phyloP scores from a whole-genome alignment of 2,329 filamentous ascomycete species.

The Cercospora sp. region DNA sequence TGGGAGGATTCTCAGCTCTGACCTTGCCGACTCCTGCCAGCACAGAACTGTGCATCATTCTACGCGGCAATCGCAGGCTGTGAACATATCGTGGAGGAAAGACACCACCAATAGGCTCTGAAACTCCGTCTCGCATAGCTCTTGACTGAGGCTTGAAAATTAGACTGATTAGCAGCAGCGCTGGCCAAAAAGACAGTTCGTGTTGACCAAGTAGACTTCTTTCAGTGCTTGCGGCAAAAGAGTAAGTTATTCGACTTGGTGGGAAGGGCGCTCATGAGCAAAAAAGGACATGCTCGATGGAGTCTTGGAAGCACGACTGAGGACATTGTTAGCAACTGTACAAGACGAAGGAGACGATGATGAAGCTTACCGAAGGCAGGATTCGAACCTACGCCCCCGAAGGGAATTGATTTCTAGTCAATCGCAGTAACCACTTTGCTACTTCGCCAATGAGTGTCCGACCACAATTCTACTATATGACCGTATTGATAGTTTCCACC shows the following conservation, averaged over 20 bases:
- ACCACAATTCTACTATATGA: background rate
- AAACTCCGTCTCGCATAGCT: too few species aligned
- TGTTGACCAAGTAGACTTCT: background rate
- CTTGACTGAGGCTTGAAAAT: background rate
- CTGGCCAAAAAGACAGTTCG: background rate
- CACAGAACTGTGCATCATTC: background rate
- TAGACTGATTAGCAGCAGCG: background rate
- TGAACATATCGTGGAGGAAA: too few species aligned
- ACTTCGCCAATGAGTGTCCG: background rate
- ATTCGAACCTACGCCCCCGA: slow-evolving; percentile 25
- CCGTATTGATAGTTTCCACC: background rate
- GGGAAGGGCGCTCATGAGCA: too few species aligned
- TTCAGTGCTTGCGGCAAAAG: background rate
- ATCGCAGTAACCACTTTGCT: slow-evolving; percentile 29
- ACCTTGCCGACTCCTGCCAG: background rate
- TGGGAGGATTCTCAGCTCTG: background rate
- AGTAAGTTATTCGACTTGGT: background rate
- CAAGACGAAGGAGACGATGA: too few species aligned
- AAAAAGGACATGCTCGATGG: too few species aligned
- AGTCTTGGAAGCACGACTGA: too few species aligned
- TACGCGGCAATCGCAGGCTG: too few species aligned
- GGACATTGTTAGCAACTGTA: too few species aligned
- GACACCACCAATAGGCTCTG: too few species aligned
- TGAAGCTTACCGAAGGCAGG: slow-evolving; percentile 7
- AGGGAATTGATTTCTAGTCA: slow-evolving; percentile 26